Evolutionary conservation across 2,329 filamentous ascomycete genomes (phyloP), one percentile per base, ranked within the genome.

Genomic region (Xylaria multiplex): DNA sequence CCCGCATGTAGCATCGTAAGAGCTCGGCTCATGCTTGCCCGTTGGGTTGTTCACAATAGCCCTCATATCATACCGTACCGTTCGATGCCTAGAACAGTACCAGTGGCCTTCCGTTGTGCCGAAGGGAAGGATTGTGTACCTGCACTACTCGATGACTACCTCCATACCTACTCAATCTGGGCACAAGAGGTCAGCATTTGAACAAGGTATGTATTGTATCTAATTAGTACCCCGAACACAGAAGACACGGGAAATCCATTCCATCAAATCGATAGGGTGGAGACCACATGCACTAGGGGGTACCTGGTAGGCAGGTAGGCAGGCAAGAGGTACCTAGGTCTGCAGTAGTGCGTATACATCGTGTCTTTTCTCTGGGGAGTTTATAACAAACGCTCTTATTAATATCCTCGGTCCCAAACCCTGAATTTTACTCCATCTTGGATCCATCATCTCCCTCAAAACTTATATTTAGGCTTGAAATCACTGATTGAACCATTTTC

Each of bases 1-100:
- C 64, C 60, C 60, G 56, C 65, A 64, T 64, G 56, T 57, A 30
- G 45, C 59, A 60, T 68, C 66, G 66, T 66, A 68, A 61, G 66
- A 68, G 63, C 66, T 68, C 64, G 62, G 53, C 64, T 62, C 66
- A 68, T 62, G 53, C 43, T 57, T 27, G 27, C 27, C 27, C 27
- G 27, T 27, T 2, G 27, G 3, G 27, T 27, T 50, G 22, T 24
- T 52, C 59, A 52, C 49, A 30, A 55, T 54, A 3, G 19, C 40
- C 16, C 40, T 55, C 49, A 58, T 50, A 19, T 19, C 19, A 19
- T 19, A 62, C 59, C 54, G 42, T 42, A 63, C 59, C 55, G 42
- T 65, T 62, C 58, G 59, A 49, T 53, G 59, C 55, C 66, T 40
- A 14, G 37, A 40, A 40, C 37, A 40, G 13, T 40, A 14, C 1